Percentiles rank a stretch among this genome's conserved stretches.
Evolutionary conservation across 2,329 filamentous ascomycete genomes (phyloP).

Genomic region (Phialocephala sp.): DNA sequence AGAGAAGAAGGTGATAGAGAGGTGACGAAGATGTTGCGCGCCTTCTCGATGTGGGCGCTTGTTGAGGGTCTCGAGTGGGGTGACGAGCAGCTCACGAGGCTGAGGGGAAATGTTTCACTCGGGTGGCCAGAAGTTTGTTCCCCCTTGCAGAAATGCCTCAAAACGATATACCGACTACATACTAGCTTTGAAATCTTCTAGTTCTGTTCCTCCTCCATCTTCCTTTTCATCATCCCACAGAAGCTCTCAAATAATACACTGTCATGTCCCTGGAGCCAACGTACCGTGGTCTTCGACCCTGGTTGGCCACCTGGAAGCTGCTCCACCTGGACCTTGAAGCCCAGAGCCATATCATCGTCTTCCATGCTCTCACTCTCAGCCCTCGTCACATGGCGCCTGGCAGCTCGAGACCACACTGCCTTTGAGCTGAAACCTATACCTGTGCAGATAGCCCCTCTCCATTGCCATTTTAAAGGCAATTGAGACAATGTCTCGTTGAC

Average conservation of each 20-base stretch:
- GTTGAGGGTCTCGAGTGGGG: slow-evolving; percentile 5
- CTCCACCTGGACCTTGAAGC: slow-evolving; percentile 61
- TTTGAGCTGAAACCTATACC: slow-evolving; percentile 41
- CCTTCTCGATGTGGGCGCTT: neutral
- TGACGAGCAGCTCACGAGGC: neutral
- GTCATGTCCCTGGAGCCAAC: slow-evolving; percentile 80
- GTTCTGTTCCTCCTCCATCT: slow-evolving; percentile 39
- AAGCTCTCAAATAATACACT: slow-evolving; percentile 84
- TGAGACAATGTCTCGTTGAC: slow-evolving; percentile 40
- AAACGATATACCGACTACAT: neutral
- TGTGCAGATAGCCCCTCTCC: slow-evolving; percentile 34
- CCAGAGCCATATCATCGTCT: slow-evolving; percentile 54
- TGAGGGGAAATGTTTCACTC: neutral
- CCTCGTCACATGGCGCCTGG: slow-evolving; percentile 46
- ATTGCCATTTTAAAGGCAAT: slow-evolving; percentile 41
- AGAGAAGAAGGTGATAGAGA: neutral
- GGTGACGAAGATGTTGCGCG: neutral
- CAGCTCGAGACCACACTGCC: slow-evolving; percentile 43
- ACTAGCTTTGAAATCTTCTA: neutral
- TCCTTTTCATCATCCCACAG: slow-evolving; percentile 75
- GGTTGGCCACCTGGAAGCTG: slow-evolving; percentile 46
- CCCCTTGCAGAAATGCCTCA: neutral
- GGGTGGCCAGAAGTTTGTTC: neutral
- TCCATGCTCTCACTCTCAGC: slow-evolving; percentile 34
- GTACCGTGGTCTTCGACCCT: slow-evolving; percentile 56